A percentile compares a stretch with the other conserved stretches of the same genome.
Conservation (phyloP, 169 alveolate species). For the Plasmodium chabaudi region DNA sequence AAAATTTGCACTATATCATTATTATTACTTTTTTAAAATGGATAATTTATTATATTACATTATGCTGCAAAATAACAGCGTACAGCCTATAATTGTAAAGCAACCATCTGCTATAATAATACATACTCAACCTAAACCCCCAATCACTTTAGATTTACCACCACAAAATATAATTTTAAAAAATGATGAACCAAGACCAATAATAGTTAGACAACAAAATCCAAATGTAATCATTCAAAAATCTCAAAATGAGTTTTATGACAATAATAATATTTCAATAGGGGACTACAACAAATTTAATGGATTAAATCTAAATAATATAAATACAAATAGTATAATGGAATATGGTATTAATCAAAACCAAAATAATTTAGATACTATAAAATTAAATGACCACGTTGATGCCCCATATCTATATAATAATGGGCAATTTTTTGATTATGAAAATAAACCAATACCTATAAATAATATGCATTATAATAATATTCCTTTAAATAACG, state of each 20-base stretch:
- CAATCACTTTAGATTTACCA: constrained; percentile 70
- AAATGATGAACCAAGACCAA: constrained; percentile 73
- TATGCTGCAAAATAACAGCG: constrained; percentile 31
- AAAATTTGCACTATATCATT: neutral
- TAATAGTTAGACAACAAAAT: constrained; percentile 74
- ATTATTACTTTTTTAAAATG: constrained; percentile 14
- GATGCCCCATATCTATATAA: constrained; percentile 24
- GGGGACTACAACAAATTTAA: constrained; percentile 16
- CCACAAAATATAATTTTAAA: constrained; percentile 75
- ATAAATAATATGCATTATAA: constrained; percentile 15
- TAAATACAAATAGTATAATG: constrained; percentile 12
- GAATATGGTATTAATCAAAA: constrained; percentile 25
- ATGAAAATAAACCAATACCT: constrained; percentile 45
- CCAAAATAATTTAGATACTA: constrained; percentile 9
- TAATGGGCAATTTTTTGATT: constrained; percentile 13
- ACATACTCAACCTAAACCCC: constrained; percentile 41
- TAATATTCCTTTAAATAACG: constrained; percentile 19
- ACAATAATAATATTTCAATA: constrained; percentile 14
- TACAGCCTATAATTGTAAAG: constrained; percentile 70
- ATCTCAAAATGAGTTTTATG: constrained; percentile 39
- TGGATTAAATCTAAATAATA: neutral
- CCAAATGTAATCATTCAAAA: constrained; percentile 66
- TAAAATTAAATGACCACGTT: constrained; percentile 5
- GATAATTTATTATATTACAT: constrained; percentile 48
- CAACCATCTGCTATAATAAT: constrained; percentile 66